Evolutionary conservation across 495 filamentous ascomycete species (phyloP).

Genomic region (Penicillium herquei): DNA sequence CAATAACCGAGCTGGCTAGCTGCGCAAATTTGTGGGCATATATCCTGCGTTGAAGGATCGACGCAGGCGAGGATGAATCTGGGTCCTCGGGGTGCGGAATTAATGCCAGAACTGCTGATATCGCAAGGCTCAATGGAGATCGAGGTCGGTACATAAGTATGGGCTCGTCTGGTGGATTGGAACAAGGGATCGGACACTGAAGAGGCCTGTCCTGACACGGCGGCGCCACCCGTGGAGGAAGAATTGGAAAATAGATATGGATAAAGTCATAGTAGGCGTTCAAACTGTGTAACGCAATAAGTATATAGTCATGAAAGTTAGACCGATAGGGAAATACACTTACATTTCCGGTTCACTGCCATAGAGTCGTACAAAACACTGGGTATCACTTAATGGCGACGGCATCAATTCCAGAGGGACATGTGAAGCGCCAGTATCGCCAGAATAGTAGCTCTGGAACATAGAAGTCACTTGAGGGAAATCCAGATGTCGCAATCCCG

Average conservation of each 20-base stretch:
- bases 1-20: conserved; percentile 51
- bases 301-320: no score
- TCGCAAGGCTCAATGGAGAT: conserved; percentile 53
- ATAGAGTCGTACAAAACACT: conserved; percentile 39
- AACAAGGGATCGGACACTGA: conserved; percentile 39
- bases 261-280: conserved; percentile 62
- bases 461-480: conserved; percentile 38
- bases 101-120: conserved; percentile 55
- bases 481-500: conserved; percentile 42
- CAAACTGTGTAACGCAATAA: conserved; percentile 33
- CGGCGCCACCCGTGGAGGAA: conserved; percentile 50
- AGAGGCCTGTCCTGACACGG: conserved; percentile 45
- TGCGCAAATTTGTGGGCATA: conserved; percentile 57
- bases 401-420: conserved; percentile 35
- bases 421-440: conserved; percentile 23
- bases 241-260: conserved; percentile 57
- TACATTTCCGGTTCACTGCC: conserved; percentile 45
- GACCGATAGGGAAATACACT: conserved; percentile 4
- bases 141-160: conserved; percentile 43
- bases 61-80: conserved; percentile 42
- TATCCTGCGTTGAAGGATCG: conserved; percentile 47
- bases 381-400: conserved; percentile 26
- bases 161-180: conserved; percentile 43
- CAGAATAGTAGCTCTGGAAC: conserved; percentile 37
- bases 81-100: conserved; percentile 54